These are phyloP conservation scores for Amaranthus hypochondriacus DNA, from an alignment of 148 eudicot genomes.

Conservation along the genomic window DNA sequence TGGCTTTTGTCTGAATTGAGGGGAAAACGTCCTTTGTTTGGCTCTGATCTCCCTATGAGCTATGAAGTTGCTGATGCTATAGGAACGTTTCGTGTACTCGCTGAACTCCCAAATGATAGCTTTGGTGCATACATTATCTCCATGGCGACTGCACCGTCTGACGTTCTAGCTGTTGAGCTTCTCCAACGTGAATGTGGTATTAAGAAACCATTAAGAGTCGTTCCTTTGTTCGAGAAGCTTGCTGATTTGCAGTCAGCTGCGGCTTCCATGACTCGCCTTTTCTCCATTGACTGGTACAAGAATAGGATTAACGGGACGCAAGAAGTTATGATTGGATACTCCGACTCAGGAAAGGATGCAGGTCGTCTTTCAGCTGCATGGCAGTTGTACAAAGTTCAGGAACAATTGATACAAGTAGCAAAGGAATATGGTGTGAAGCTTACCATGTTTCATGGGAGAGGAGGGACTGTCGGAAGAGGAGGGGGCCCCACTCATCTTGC, in stretches of 20 bases:
- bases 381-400: constrained; percentile 82
- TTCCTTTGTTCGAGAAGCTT: constrained; percentile 81
- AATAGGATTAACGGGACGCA: constrained; percentile 71
- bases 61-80: constrained; percentile 76
- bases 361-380: constrained; percentile 92
- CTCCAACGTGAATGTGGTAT: constrained; percentile 69
- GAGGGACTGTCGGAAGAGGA: constrained; percentile 88
- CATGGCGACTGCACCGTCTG: constrained; percentile 83
- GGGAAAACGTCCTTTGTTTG: constrained; percentile 75
- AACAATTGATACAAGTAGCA: constrained; percentile 69
- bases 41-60: constrained; percentile 74
- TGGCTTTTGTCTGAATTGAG: constrained; percentile 76
- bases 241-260: constrained; percentile 84
- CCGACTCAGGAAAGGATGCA: constrained; percentile 88
- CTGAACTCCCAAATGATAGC: constrained; percentile 68
- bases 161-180: constrained; percentile 83
- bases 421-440: constrained; percentile 75
- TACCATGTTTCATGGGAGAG: constrained; percentile 89
- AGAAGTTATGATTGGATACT: constrained; percentile 94
- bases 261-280: constrained; percentile 65
- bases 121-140: constrained; percentile 82
- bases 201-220: constrained; percentile 64
- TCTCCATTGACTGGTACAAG: constrained; percentile 78
- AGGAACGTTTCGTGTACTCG: constrained; percentile 59
- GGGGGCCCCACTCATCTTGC: constrained; percentile 94